Evolutionary conservation across 495 filamentous ascomycete species (phyloP).

Genomic region (Cairneyella variabilis): DNA sequence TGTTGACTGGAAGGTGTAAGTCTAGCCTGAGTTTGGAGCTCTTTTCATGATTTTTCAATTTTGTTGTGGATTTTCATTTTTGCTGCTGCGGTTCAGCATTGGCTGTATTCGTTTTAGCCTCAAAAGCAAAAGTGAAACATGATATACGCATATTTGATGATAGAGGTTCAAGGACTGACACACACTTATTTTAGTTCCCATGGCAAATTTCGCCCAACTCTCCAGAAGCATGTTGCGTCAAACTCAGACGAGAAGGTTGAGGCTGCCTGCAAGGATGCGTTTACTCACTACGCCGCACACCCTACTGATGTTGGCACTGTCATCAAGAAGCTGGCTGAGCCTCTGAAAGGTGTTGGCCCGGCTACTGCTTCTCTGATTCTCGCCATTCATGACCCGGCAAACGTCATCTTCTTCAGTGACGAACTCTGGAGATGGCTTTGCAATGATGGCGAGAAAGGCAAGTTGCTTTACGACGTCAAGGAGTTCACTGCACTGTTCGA

Average conservation of each 20-base stretch:
- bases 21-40: conserved; percentile 7
- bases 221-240: conserved; percentile 60
- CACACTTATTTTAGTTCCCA: conserved; percentile 40
- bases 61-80: neutral
- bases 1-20: conserved; percentile 80
- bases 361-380: conserved; percentile 72
- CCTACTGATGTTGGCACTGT: conserved; percentile 41
- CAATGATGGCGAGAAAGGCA: conserved; percentile 36
- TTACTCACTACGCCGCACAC: conserved; percentile 36
- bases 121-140: conserved; percentile 2
- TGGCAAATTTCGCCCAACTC: conserved; percentile 64
- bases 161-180: conserved; percentile 22
- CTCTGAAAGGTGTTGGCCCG: conserved; percentile 61
- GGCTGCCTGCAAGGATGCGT: conserved; percentile 44
- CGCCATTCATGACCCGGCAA: conserved; percentile 50
- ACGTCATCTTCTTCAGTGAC: conserved; percentile 72
- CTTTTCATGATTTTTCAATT: conserved; percentile 1
- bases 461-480: conserved; percentile 48
- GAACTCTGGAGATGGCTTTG: conserved; percentile 68
- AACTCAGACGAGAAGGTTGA: conserved; percentile 46
- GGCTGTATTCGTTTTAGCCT: neutral
- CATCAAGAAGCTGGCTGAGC: conserved; percentile 41
- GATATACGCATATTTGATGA: no score
- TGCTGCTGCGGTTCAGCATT: neutral
- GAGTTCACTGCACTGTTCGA: conserved; percentile 57